A percentile compares a stretch with the other conserved stretches of the same genome.
These are phyloP conservation scores for Tetrapisispora iriomotensis DNA, from an alignment of 805 yeast genomes.

Conservation along the genomic window DNA sequence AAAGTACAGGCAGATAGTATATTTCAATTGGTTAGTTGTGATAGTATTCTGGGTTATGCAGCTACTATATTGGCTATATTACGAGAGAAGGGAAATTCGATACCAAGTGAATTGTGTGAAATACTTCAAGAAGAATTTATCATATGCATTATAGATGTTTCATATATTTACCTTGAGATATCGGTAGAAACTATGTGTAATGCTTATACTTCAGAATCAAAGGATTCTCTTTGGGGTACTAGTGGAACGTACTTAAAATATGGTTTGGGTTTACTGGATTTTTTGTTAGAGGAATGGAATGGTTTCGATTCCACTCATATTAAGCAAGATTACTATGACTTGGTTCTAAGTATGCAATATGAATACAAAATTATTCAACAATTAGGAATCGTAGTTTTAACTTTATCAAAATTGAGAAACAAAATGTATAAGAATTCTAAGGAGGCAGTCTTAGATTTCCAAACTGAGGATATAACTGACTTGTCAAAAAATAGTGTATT, in stretches of 20 bases:
- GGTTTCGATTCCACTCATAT: neutral
- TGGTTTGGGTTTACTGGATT: constrained; percentile 22
- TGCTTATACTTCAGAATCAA: constrained; percentile 17
- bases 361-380: constrained; percentile 22
- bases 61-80: neutral
- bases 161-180: constrained; percentile 14
- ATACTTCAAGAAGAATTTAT: constrained; percentile 6
- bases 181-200: constrained; percentile 17
- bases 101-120: neutral
- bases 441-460: constrained; percentile 23
- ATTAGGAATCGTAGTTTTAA: constrained; percentile 21
- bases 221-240: constrained; percentile 17
- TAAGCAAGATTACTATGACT: neutral
- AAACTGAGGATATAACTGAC: constrained; percentile 21
- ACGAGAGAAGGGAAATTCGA: neutral
- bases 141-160: constrained; percentile 11
- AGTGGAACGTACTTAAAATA: constrained; percentile 21
- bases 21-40: constrained; percentile 2
- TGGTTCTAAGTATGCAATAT: constrained; percentile 5
- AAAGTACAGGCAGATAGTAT: neutral
- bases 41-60: constrained; percentile 7
- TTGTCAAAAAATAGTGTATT: constrained; percentile 18
- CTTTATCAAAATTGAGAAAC: constrained; percentile 23
- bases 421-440: constrained; percentile 15
- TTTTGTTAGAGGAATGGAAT: neutral